Base-by-base conservation (phyloP, 177 flowering plant genomes). In the Tripterygium wilfordii region DNA sequence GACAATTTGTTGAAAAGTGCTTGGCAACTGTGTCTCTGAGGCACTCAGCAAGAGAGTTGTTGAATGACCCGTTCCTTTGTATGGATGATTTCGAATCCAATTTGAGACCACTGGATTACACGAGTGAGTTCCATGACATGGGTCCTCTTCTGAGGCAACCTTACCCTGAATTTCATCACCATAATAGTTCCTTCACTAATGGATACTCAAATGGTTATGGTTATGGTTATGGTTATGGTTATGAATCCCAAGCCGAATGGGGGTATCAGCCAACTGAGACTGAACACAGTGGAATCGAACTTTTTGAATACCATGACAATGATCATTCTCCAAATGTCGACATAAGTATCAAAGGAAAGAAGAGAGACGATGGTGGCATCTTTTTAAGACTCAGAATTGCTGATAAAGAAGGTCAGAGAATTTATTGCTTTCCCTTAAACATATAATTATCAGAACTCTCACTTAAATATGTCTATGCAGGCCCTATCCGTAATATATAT, bases 1-100 rank as follows among this genome's bases (percentile, higher is more conserved):
- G 72, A 24, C 36, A 60, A 39, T 81, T 81, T 42, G 66, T 81
- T 20, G 88, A 78, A 64, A 81, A 81, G 64, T 81, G 84, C 65
- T 54, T 81, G 60, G 84, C 76, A 26, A 74, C 72, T 3, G 82
- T 63, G 13, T 67, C 88, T 13, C 22, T 36, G 14, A 78, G 84
- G 69, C 66, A 74, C 7, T 75, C 88, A 0, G 88, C 84, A 12
- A 69, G 61, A 45, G 80, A 81, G 68, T 73, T 81, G 37, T 48
- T 81, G 33, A 29, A 69, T 19, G 88, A 81, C 51, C 80, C 78
- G 29, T 80, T 81, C 58, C 84, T 81, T 20, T 72, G 56, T 27
- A 57, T 43, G 36, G 80, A 73, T 48, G 71, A 71, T 51, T 41
- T 53, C 45, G 69, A 62, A 25, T 63, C 57, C 3, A 74, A 69